Percentiles rank a stretch among this genome's conserved stretches.
phyloP scores from a whole-genome alignment of 2,329 filamentous ascomycete genomes.

The Pseudogymnoascus sp. region DNA sequence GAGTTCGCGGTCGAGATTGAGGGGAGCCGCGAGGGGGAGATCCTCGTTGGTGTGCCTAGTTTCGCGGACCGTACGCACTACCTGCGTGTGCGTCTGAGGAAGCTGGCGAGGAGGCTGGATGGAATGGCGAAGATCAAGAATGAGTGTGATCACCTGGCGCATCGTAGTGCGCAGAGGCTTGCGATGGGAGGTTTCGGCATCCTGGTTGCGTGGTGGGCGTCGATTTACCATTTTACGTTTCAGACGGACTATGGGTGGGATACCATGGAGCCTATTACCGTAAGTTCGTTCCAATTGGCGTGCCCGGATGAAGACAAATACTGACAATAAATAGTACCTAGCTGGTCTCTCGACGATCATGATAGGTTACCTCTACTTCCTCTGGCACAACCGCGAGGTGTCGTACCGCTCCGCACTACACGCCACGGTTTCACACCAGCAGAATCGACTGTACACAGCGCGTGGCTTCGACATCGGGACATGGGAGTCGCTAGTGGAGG shows the following conservation, averaged over 20 bases:
- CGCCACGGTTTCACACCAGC: conserved; percentile 72
- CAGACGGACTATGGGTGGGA: conserved; percentile 81
- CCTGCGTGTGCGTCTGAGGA: conserved; percentile 67
- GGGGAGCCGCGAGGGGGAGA: conserved; percentile 52
- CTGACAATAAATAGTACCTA: conserved; percentile 48
- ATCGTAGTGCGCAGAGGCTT: conserved; percentile 68
- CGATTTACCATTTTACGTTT: conserved; percentile 67
- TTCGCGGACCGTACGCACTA: conserved; percentile 91
- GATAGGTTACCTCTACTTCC: conserved; percentile 86
- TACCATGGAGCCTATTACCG: conserved; percentile 78
- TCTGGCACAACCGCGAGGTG: conserved; percentile 85
- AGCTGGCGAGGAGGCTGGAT: conserved; percentile 62
- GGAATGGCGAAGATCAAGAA: conserved; percentile 66
- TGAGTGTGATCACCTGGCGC: conserved; percentile 72
- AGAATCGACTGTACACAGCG: conserved; percentile 66
- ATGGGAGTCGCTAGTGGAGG: conserved; percentile 74
- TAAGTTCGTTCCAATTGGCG: conserved; percentile 21
- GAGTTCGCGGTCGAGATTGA: conserved; percentile 83
- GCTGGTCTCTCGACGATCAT: conserved; percentile 81
- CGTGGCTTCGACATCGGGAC: conserved; percentile 67
- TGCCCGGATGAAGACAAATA: neutral
- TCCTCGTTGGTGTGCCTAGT: conserved; percentile 74
- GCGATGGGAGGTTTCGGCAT: conserved; percentile 72
- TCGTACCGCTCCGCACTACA: conserved; percentile 83
- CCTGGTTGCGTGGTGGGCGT: conserved; percentile 66